Percentiles rank a stretch among this genome's conserved stretches.
Evolutionary conservation across 148 eudicot genomes (phyloP).

Genomic region (Chenopodium formosanum): DNA sequence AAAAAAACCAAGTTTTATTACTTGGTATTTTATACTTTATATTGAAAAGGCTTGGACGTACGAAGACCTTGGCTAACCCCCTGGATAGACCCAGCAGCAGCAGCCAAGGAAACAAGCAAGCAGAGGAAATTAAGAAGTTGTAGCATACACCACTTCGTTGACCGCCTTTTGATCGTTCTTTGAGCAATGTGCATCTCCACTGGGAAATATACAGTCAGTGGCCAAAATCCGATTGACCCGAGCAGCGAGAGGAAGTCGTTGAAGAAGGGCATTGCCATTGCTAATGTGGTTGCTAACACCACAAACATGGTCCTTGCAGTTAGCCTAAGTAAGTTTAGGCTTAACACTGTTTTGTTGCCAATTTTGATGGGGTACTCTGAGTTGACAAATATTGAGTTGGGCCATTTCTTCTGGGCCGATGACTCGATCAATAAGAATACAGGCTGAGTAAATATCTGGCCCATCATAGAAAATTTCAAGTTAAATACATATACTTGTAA

Average conservation of each 20-base stretch:
- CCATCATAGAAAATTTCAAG: not conserved
- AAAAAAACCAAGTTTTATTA: too few species aligned
- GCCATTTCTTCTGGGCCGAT: constrained; percentile 30
- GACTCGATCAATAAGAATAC: constrained; percentile 36
- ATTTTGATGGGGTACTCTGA: constrained; percentile 30
- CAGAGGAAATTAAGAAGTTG: constrained; percentile 33
- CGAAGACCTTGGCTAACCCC: constrained; percentile 31
- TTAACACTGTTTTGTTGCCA: constrained; percentile 18
- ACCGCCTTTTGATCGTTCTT: constrained; percentile 26
- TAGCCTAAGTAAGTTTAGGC: constrained; percentile 35
- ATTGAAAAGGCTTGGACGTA: constrained; percentile 32
- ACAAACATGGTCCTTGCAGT: constrained; percentile 32
- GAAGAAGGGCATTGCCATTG: constrained; percentile 46
- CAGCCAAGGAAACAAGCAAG: constrained; percentile 37
- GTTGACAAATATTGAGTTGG: constrained; percentile 31
- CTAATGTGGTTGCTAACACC: constrained; percentile 28
- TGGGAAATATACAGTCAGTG: constrained; percentile 40
- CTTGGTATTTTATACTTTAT: constrained; percentile 24
- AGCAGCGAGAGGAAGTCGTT: constrained; percentile 40
- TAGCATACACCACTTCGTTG: constrained; percentile 31
- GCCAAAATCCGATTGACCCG: constrained; percentile 43
- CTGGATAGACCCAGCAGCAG: constrained; percentile 37
- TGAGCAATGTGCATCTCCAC: constrained; percentile 35
- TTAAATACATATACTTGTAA: not conserved
- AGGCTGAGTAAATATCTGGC: constrained; percentile 43